Evolutionary conservation across 2,329 filamentous ascomycete genomes (phyloP), one percentile per base, ranked within the genome.

Genomic region (Coniella vitis): DNA sequence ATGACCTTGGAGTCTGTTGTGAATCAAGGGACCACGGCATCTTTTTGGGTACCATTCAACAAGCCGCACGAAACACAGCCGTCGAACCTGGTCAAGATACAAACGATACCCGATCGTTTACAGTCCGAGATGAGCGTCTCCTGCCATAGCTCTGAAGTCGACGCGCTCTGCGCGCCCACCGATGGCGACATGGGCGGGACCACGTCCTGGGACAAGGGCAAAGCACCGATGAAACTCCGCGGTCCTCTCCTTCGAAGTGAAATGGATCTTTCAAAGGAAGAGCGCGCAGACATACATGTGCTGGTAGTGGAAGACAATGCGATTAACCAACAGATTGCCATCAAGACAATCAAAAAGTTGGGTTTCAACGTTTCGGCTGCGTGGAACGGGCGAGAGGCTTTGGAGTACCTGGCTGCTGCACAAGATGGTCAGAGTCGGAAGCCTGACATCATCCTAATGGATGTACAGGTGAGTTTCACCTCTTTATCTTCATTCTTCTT

Each of bases 261-360:
- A 2, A 63, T 74, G 39, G 75, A 75, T 16, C 60, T 87, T 2
- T 66, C 76, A 3, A 65, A 70, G 14, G 64, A 71, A 2, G 83
- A 87, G 47, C 74, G 87, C 47, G 70, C 76, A 47, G 76, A 79
- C 34, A 73, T 83, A 5, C 79, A 87, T 41, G 72, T 91, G n/a
- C 66, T 91, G 17, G 79, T 93, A 1, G 87, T 90, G 2, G 87
- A 91, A 65, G 87, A 91, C 61, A 90, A 90, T n/a, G 56, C 56
- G 2, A 60, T 63, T 40, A 63, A 60, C 45, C 62, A 62, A 35
- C 57, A 63, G 46, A 61, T 61, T 36, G 86, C 87, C 2, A 75
- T 84, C 21, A 86, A 83, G 58, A 87, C 84, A 0, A 87, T 90
- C 55, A 75, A 73, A 51, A 87, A 86, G 58, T 75, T 90, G 9